A percentile compares a stretch with the other conserved stretches of the same genome.
Evolutionary conservation across 179 eudicot species (phyloP).

Genomic region (Beta corolliflora): DNA sequence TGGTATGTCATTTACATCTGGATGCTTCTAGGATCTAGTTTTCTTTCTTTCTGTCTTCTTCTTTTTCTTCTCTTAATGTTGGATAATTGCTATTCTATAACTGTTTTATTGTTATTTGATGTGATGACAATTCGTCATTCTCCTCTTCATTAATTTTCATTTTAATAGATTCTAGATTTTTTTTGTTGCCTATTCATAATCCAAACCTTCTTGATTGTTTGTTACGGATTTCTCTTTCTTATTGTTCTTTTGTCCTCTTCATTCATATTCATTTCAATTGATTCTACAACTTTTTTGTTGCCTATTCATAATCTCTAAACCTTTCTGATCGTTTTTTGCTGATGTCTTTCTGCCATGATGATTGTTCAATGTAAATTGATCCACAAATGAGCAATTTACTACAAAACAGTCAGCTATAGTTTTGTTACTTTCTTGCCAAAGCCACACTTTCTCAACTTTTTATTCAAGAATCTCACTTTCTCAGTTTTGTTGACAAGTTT

Average conservation of each 20-base stretch:
- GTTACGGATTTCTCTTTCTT: too few relatives aligned
- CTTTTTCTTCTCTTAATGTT: not conserved
- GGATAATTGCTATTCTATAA: not conserved
- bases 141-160: too few relatives aligned
- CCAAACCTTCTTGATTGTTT: too few relatives aligned
- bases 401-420: not conserved
- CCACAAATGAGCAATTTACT: not conserved
- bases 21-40: conserved; percentile 9
- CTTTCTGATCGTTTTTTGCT: too few relatives aligned
- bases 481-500: conserved; percentile 22
- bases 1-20: conserved; percentile 54
- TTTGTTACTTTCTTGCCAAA: conserved; percentile 9
- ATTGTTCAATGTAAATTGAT: not conserved
- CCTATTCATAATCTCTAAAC: too few relatives aligned
- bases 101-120: not conserved
- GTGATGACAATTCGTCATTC: too few relatives aligned
- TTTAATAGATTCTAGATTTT: too few relatives aligned
- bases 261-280: too few relatives aligned
- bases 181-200: too few relatives aligned
- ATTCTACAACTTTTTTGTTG: too few relatives aligned
- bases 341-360: not conserved
- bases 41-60: not conserved
- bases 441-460: too few relatives aligned
- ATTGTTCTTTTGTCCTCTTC: too few relatives aligned
- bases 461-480: not conserved